A percentile compares a stretch with the other conserved stretches of the same genome.
These are phyloP conservation scores for Millerago galiae DNA, from an alignment of 805 yeast genomes.

Conservation along the genomic window DNA sequence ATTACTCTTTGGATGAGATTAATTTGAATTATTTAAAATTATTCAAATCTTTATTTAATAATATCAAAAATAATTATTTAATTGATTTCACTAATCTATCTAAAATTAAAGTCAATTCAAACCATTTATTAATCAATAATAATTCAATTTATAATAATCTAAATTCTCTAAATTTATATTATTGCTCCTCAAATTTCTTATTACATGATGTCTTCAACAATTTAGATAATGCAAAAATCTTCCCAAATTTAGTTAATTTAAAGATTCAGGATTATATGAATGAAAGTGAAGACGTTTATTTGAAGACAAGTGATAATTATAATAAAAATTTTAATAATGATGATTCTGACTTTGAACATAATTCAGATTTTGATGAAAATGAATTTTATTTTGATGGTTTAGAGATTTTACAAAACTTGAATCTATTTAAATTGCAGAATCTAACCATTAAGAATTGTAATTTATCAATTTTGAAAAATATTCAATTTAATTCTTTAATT, in stretches of 20 bases:
- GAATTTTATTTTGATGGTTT: conserved; percentile 31
- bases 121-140: conserved; percentile 15
- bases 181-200: conserved; percentile 22
- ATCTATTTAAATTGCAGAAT: conserved; percentile 9
- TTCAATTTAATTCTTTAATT: conserved; percentile 11
- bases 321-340: conserved; percentile 18
- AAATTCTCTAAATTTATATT: conserved; percentile 14
- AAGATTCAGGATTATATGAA: conserved; percentile 23
- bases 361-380: conserved; percentile 29
- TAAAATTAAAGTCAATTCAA: conserved; percentile 16
- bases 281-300: conserved; percentile 21
- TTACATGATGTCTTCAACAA: conserved; percentile 15
- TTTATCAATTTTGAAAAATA: conserved; percentile 14
- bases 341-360: conserved; percentile 24
- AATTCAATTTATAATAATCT: conserved; percentile 9
- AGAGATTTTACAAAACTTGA: conserved; percentile 18
- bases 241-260: conserved; percentile 14
- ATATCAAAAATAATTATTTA: not conserved
- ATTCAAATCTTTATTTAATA: conserved; percentile 18
- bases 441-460: conserved; percentile 20
- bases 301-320: conserved; percentile 17
- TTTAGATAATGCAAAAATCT: conserved; percentile 9
- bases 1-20: conserved; percentile 10
- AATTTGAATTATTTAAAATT: conserved; percentile 17
- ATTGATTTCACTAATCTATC: conserved; percentile 10